Base-by-base conservation (phyloP, 225 moss, liverwort and hornwort genomes). In the Physcomitrellopsis africana region DNA sequence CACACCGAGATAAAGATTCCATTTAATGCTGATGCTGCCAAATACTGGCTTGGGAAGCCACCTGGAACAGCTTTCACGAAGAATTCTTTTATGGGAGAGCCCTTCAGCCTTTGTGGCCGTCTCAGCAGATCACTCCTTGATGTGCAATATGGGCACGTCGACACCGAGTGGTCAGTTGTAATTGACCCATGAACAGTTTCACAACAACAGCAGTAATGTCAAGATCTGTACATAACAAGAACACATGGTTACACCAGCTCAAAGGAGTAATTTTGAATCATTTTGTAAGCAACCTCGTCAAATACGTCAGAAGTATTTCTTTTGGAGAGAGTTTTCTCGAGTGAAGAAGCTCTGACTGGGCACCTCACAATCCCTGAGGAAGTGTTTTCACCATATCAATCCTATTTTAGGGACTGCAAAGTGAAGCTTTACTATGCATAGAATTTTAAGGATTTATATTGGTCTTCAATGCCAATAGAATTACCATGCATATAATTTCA, bases 41-140 rank as follows among this genome's bases (percentile, higher is more conserved):
- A 68, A 59, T 69, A 91, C 47, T 95, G 95, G 93, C 77, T 86
- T 19, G 66, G 80, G 13, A 94, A 88, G 79, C 68, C 87, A 19
- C 72, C 83, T 53, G 93, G 93, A 67, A 57, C 19, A 47, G 80
- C 73, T 56, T 72, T 43, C 16, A 67, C 11, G 42, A 63, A 75
- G 11, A 75, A 60, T 44, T 53, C 80, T 27, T 70, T 73, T 7
- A 72, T 18, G 24, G 73, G 60, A 67, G 91, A 91, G 67, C 93
- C 95, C 67, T 85, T 93, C 67, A 95, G 88, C 83, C 91, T 95
- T 15, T 85, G 82, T 46, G 95, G 95, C 46, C 86, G 93, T 51
- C 88, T 95, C 1, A 93, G 67, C 13, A 80, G 91, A 72, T 72
- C 83, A 22, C 73, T 95, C 11, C 42, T 88, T 63, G 95, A 95